These are phyloP conservation scores for Ambrosia artemisiifolia DNA, from an alignment of 129 eudicot species.

Conservation along the genomic window DNA sequence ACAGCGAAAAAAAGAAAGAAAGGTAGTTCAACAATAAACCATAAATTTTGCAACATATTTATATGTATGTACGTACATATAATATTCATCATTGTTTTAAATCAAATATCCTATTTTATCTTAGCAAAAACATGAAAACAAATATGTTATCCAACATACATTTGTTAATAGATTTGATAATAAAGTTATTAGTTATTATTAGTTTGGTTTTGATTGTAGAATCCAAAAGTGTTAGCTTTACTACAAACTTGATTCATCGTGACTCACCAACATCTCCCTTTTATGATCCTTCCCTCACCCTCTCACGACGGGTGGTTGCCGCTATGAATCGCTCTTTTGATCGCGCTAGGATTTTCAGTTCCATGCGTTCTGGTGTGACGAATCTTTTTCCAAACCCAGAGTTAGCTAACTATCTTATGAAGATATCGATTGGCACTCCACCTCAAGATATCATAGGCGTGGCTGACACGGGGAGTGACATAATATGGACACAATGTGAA, in stretches of 20 bases:
- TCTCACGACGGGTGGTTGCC: conserved; percentile 18
- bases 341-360: conserved; percentile 24
- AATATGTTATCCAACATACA: background rate
- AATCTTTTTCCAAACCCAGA: conserved; percentile 24
- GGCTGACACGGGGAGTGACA: conserved; percentile 46
- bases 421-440: conserved; percentile 33
- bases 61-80: background rate
- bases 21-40: conserved; percentile 23
- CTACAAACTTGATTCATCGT: conserved; percentile 31
- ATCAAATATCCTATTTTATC: background rate
- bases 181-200: background rate
- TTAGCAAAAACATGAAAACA: conserved; percentile 3
- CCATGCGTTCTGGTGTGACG: conserved; percentile 24
- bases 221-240: conserved; percentile 30
- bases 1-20: conserved; percentile 31
- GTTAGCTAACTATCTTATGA: conserved; percentile 36
- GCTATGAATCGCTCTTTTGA: conserved; percentile 22
- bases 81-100: background rate
- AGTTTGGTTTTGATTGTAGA: background rate
- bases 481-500: conserved; percentile 47
- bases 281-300: conserved; percentile 27
- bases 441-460: conserved; percentile 34
- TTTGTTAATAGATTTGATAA: background rate
- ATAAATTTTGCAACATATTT: background rate
- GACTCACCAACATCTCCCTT: conserved; percentile 37